These are phyloP conservation scores for Symbiodinium natans DNA, from an alignment of 73 alveolate species.

Conservation along the genomic window DNA sequence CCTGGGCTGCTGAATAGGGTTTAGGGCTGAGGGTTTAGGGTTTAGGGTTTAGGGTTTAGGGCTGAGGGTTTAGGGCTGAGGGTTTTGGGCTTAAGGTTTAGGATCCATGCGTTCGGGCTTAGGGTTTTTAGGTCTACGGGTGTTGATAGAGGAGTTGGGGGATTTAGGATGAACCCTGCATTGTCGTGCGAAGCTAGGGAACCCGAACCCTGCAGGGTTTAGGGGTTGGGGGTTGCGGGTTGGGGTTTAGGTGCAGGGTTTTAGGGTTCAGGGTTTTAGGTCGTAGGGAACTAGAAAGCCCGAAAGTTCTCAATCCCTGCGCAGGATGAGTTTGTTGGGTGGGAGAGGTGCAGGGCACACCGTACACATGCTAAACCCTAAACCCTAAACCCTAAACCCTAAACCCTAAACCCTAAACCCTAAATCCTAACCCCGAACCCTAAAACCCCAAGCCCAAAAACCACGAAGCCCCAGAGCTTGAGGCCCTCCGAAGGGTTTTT, in stretches of 20 bases:
- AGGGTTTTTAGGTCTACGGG: not conserved
- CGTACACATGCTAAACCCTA: not conserved
- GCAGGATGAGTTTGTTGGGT: no score
- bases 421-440: not conserved
- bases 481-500: no score
- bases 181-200: no score
- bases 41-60: not conserved
- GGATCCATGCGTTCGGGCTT: not conserved
- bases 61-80: not conserved
- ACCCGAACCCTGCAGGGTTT: not conserved
- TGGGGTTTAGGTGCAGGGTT: not conserved
- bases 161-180: no score
- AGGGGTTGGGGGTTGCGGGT: no score
- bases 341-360: no score
- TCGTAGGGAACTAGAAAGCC: no score
- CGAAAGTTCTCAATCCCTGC: no score
- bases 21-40: not conserved
- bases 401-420: not conserved
- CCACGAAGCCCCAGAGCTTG: no score
- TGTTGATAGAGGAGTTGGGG: no score
- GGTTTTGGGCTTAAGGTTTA: not conserved
- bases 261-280: not conserved
- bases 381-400: not conserved
- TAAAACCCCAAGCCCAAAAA: not conserved
- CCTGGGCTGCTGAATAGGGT: slow-evolving; percentile 2